Evolutionary conservation across 2,329 filamentous ascomycete species (phyloP), one percentile per base, ranked within the genome.

Genomic region (Bipolaris victoriae): DNA sequence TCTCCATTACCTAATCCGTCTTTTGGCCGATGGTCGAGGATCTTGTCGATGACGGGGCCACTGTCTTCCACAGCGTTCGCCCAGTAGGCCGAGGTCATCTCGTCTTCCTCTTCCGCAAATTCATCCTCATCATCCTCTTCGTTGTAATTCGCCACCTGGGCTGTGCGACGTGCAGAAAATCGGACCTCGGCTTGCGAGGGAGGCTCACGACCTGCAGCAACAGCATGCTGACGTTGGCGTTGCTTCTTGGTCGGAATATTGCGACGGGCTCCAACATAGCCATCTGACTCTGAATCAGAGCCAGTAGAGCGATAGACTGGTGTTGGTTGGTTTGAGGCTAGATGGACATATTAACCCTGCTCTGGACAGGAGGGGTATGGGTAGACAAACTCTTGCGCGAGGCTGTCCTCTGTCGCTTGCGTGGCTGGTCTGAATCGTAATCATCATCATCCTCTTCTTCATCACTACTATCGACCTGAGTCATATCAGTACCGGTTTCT

Each of bases 81-180:
- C 84, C 89, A 93, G 73, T 95, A 88, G 62, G 85, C 87, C 4
- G 90, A 87, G 1, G 87, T 88, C 66, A 84, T 77, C 46, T 90
- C 82, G 5, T 85, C 83, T 41, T 89, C 88, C 6, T 80, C 74
- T 78, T 86, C 84, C 40, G 79, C 80, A 56, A 82, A 80, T 55
- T 84, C 80, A 57, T 86, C 82, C 51, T 83, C 57, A n/a, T 60
- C 80, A 13, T 87, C 86, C 58, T 89, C 87, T 69, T 89, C 87
- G 61, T 89, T 88, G 72, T 90, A 89, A 59, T 84, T 89, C 5
- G 84, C 84, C 46, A 89, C 81, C 73, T 91, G 91, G 13, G 90
- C 90, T 52, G 92, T 91, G 62, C 91, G 90, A 58, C 94, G 86
- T 52, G 89, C 95, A 6, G 93, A 97, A 85, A 96, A 97, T 63